These are phyloP conservation scores for Castanopsis chinensis DNA, from an alignment of 306 rosid genomes.

Conservation along the genomic window DNA sequence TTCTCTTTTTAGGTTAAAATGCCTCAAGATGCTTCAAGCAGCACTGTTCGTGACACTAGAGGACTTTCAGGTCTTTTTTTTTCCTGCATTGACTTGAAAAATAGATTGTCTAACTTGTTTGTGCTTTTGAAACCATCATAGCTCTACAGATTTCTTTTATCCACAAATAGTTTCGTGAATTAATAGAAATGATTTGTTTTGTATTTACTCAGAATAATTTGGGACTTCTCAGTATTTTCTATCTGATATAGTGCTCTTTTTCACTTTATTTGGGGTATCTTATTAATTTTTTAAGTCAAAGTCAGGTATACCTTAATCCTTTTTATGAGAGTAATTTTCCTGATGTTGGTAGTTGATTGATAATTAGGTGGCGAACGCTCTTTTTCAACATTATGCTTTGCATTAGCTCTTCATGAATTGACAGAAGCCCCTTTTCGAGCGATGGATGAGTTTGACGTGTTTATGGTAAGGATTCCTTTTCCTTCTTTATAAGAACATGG, in stretches of 20 bases:
- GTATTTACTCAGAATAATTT: not conserved
- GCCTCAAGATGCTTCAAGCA: conserved; percentile 94
- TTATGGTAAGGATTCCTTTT: conserved; percentile 56
- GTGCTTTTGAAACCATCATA: not conserved
- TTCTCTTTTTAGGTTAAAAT: conserved; percentile 65
- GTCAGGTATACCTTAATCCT: not conserved
- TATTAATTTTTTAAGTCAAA: not conserved
- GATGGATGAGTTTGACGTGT: conserved; percentile 98
- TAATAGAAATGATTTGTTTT: not conserved
- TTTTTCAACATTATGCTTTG: conserved; percentile 88
- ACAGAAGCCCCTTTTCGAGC: conserved; percentile 95
- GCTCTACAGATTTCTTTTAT: not conserved
- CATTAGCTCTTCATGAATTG: conserved; percentile 92
- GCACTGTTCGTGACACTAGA: conserved; percentile 69
- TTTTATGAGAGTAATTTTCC: not conserved
- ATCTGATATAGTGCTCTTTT: too few relatives aligned
- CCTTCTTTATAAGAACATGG: not conserved
- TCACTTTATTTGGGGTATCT: not conserved
- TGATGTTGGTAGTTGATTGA: not conserved
- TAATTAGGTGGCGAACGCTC: conserved; percentile 92
- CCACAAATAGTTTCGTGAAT: not conserved
- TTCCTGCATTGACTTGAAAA: not conserved
- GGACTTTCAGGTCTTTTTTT: conserved; percentile 83
- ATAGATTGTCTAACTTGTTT: not conserved
- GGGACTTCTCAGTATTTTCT: not conserved